Evolutionary conservation across 2,329 filamentous ascomycete species (phyloP), one percentile per base, ranked within the genome.

Genomic region (Aspergillus neotritici): DNA sequence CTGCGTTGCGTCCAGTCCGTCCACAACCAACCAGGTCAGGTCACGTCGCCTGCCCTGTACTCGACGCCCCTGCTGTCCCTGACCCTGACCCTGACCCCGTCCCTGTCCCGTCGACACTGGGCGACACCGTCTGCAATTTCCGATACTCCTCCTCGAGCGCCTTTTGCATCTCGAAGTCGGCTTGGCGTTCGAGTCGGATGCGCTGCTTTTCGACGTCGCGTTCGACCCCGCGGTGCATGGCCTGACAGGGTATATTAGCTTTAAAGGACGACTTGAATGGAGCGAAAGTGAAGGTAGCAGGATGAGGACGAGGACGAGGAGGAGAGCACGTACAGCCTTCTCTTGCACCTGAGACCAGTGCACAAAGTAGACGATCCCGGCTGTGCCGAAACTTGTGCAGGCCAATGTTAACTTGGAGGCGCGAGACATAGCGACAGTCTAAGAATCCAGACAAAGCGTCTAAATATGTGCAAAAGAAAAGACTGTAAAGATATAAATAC

Each of bases 141-240:
- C 84, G 83, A 67, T 96, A 97, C 65, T 98, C 87, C 58, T 84
- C 79, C 69, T 97, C 90, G 37, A 98, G 73, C 5, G 78, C 79
- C 50, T 77, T 79, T 64, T 98, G 93, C 79, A 94, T 81, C 52
- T 97, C 90, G 60, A 98, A 98, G 63, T 98, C 93, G 40, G 89
- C 80, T 65, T 94, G 87, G 46, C 93, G 83, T 66, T 98, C 93
- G 53, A 80, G 79, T 71, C 96, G 96, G 53, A 96, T 65, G 35
- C 86, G 82, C 64, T 95, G 90, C 62, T 94, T 88, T 62, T 97
- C 91, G 76, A 96, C 86, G 61, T 98, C 93, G 51, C 91, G 86
- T 52, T 97, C 74, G 33, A 98, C 93, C 34, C 93, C 93, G 54
- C 85, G 80, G 62, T 98, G 93, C 93, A 98, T 98, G 44, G 87